These are phyloP conservation scores for Geotrichum ghanense DNA, from an alignment of 805 yeast species.

Conservation along the genomic window DNA sequence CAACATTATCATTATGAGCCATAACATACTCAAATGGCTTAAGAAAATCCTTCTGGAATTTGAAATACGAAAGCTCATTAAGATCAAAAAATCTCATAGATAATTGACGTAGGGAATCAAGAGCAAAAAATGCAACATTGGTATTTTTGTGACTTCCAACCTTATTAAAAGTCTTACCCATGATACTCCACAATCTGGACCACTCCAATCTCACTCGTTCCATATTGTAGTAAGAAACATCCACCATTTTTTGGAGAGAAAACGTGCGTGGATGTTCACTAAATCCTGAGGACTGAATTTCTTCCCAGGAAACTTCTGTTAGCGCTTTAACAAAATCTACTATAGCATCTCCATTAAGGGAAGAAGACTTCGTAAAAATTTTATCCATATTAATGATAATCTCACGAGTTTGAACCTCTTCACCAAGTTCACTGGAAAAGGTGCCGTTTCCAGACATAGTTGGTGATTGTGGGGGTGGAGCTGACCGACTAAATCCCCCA, in stretches of 20 bases:
- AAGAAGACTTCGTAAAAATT: slow-evolving; percentile 73
- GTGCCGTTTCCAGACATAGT: slow-evolving; percentile 9
- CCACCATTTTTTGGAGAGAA: slow-evolving; percentile 90
- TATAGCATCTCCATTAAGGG: slow-evolving; percentile 72
- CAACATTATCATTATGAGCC: slow-evolving; percentile 49
- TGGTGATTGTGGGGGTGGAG: slow-evolving; percentile 1
- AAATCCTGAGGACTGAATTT: slow-evolving; percentile 77
- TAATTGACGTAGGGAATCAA: slow-evolving; percentile 87
- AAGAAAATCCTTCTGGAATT: slow-evolving; percentile 87
- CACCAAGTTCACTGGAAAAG: slow-evolving; percentile 22
- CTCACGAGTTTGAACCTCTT: slow-evolving; percentile 24
- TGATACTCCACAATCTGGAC: slow-evolving; percentile 91
- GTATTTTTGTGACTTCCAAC: slow-evolving; percentile 74
- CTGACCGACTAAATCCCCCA: not conserved
- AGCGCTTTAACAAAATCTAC: slow-evolving; percentile 79
- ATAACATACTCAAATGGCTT: slow-evolving; percentile 80
- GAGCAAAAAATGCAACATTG: slow-evolving; percentile 75
- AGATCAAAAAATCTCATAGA: slow-evolving; percentile 86
- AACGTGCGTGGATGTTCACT: slow-evolving; percentile 80
- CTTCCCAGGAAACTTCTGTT: slow-evolving; percentile 79
- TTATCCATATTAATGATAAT: slow-evolving; percentile 55
- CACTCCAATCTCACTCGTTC: slow-evolving; percentile 91
- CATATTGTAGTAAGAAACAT: slow-evolving; percentile 97
- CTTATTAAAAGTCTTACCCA: slow-evolving; percentile 79
- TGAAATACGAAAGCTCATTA: slow-evolving; percentile 90